Conservation (phyloP, 768 basidiomycete species). For the Rhodotorula kratochvilovae region DNA sequence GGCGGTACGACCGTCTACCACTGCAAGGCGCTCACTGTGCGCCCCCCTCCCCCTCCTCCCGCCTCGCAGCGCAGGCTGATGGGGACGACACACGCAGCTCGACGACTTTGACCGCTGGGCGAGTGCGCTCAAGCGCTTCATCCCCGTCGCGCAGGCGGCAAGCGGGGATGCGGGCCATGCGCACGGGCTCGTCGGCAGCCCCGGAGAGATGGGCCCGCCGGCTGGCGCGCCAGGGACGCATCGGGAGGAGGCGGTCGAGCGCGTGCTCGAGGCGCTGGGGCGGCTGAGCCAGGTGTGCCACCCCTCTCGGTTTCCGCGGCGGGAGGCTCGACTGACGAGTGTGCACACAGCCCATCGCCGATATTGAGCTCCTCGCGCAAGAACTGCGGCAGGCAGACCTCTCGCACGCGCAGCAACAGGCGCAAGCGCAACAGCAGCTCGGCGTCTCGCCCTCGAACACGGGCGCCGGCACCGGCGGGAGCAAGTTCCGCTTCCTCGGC, state of each 20-base stretch:
- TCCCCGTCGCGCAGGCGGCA: constrained; percentile 6
- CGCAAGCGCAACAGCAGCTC: not conserved
- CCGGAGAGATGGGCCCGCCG: too few relatives aligned
- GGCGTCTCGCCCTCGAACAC: not conserved
- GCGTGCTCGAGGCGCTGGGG: constrained; percentile 1
- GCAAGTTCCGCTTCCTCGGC: constrained; percentile 30
- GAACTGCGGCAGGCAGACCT: constrained; percentile 11
- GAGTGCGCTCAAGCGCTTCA: constrained; percentile 18
- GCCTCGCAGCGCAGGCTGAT: not conserved
- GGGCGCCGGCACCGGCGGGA: constrained; percentile 2
- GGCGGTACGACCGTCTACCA: constrained; percentile 33
- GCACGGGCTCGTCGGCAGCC: not conserved
- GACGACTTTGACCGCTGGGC: constrained; percentile 39
- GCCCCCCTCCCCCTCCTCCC: not conserved
- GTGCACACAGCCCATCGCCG: constrained; percentile 23
- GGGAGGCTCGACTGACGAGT: not conserved
- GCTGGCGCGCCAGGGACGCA: too few relatives aligned
- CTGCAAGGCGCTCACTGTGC: constrained; percentile 33
- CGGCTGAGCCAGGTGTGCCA: constrained; percentile 8
- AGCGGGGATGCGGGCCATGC: not conserved
- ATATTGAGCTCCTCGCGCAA: constrained; percentile 25
- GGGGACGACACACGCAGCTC: not conserved
- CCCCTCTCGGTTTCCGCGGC: too few relatives aligned
- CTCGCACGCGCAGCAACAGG: not conserved
- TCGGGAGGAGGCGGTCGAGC: not conserved